Base-by-base conservation (phyloP, 768 basidiomycete species). In the Hysterangium stoloniferum region DNA sequence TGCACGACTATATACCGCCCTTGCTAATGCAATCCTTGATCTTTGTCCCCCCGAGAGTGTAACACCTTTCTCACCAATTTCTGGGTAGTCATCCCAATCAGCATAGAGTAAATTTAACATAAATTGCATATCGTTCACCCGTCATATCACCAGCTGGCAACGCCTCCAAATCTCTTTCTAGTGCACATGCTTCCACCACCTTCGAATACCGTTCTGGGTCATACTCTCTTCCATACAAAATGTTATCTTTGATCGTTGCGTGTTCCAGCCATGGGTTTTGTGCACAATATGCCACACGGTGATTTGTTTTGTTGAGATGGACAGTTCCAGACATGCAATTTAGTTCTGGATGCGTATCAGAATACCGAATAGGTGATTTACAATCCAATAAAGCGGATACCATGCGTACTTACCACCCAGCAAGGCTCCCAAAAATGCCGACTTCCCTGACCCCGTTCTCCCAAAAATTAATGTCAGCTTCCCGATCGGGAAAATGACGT, bases 1-100 rank as follows among this genome's bases (percentile, higher is more conserved):
- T 4, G 82, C 80, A 52, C 73, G 70, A 17, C 87, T 85, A 61
- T 94, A 93, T 49, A 90, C 70, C 0, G 86, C 86, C 32, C 89
- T 71, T 3, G 91, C 91, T 15, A 91, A 71, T 4, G 84, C 82
- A 31, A 88, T 73, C 12, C 86, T 73, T 6, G 86, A 85, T 41
- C 82, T 68, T 60, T 87, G 83, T 1, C 86, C 86, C 2, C 85
- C 84, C 8, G 79, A 80, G n/a, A 83, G 61, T 0, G 81, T 82
- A 29, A 84, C 80, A 2, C 87, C 89, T 58, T 84, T 86, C 62
- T 92, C 89, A 41, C 86, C 87, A 48, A 89, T 83, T 62, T 86
- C 82, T 76, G 58, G 51, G 20, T 22, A 29, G 19, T 28, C 33
- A 50, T 36, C 7, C 2, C n/a, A 33, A 20, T 2, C 33, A 20